Evolutionary conservation across 2,329 filamentous ascomycete species (phyloP).

Genomic region (Amauroascus verrucosus): DNA sequence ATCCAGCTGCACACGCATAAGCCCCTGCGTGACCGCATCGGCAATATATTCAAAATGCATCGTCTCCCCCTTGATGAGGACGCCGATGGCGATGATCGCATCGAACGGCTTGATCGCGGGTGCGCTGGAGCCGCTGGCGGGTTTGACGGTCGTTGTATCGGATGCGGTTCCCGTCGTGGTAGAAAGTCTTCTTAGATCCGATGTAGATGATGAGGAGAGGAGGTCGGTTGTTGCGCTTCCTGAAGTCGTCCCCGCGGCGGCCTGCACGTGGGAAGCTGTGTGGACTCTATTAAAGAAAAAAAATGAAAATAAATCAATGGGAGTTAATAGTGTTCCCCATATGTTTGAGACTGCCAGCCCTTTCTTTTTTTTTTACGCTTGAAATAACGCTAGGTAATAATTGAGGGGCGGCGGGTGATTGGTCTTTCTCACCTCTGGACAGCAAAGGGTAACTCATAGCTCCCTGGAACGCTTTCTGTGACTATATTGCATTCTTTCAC

Average conservation of each 20-base stretch:
- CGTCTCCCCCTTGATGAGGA: slow-evolving; percentile 95
- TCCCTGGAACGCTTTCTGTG: slow-evolving; percentile 79
- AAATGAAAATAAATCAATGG: not conserved
- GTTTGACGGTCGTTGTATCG: slow-evolving; percentile 14
- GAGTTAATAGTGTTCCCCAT: too few species aligned
- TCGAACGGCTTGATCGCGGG: slow-evolving; percentile 56
- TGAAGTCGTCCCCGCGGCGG: slow-evolving; percentile 25
- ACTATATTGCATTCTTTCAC: slow-evolving; percentile 83
- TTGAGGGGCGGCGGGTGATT: slow-evolving; percentile 1
- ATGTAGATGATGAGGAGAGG: slow-evolving; percentile 51
- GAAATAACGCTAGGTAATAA: too few species aligned
- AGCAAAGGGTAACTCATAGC: slow-evolving; percentile 87
- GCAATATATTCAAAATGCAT: slow-evolving; percentile 99
- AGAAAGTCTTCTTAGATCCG: slow-evolving; percentile 49
- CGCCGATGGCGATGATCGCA: slow-evolving; percentile 87
- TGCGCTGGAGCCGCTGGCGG: slow-evolving; percentile 17
- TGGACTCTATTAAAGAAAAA: slow-evolving; percentile 51
- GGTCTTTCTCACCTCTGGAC: slow-evolving; percentile 67
- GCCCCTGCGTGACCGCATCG: slow-evolving; percentile 76
- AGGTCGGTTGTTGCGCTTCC: slow-evolving; percentile 48
- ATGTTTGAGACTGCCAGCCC: too few species aligned
- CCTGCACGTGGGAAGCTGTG: slow-evolving; percentile 76
- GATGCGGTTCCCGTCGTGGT: slow-evolving; percentile 30
- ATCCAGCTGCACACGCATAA: slow-evolving; percentile 92
- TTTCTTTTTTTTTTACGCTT: too few species aligned